Percentiles rank a stretch among this genome's conserved stretches.
phyloP scores from a whole-genome alignment of 2,329 filamentous ascomycete genomes.

The Trichoderma gracile region DNA sequence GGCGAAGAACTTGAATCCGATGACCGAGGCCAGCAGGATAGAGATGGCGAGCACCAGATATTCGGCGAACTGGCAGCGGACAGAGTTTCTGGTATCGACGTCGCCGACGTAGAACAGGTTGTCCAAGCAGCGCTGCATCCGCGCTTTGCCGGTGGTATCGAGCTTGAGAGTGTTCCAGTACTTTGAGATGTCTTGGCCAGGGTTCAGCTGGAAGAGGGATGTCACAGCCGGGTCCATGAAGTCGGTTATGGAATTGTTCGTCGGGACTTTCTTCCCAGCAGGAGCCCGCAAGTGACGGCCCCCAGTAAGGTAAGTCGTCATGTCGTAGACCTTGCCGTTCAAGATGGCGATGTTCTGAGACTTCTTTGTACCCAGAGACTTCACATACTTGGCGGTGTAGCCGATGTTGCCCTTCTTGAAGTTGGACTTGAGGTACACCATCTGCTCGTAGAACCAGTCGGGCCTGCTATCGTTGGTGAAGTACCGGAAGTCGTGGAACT shows the following conservation, averaged over 20 bases:
- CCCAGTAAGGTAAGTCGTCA: constrained; percentile 78
- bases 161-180: constrained; percentile 74
- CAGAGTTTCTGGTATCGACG: constrained; percentile 85
- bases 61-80: constrained; percentile 79
- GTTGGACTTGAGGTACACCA: constrained; percentile 71
- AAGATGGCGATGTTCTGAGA: constrained; percentile 74
- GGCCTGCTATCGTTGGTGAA: constrained; percentile 78
- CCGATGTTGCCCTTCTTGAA: constrained; percentile 88
- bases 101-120: constrained; percentile 94
- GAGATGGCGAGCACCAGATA: constrained; percentile 90
- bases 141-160: constrained; percentile 53
- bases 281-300: constrained; percentile 66
- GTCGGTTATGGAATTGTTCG: constrained; percentile 57
- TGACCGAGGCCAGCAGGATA: constrained; percentile 74
- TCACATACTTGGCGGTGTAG: constrained; percentile 76
- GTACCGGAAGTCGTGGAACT: constrained; percentile 91
- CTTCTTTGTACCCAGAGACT: constrained; percentile 62
- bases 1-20: constrained; percentile 95
- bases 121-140: constrained; percentile 83
- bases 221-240: constrained; percentile 81
- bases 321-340: constrained; percentile 78
- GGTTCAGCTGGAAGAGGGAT: constrained; percentile 70
- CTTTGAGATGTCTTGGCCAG: constrained; percentile 80
- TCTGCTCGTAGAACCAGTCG: constrained; percentile 92
- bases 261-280: constrained; percentile 51